Evolutionary conservation across 306 rosid species (phyloP).

Genomic region (Quercus bicolor): DNA sequence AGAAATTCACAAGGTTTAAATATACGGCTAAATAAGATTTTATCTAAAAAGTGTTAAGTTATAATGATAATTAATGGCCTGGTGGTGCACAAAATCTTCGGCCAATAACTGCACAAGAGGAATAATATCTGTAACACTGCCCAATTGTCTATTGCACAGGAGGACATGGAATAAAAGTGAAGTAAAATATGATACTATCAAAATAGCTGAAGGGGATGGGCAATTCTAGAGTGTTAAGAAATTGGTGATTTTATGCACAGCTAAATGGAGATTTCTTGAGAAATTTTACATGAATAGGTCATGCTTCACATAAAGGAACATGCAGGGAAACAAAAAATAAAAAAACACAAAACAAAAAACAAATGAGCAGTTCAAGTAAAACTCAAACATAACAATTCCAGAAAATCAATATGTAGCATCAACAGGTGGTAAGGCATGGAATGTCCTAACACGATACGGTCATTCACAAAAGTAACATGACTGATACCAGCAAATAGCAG

Average conservation of each 20-base stretch:
- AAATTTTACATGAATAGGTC: neutral
- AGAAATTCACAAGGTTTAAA: conserved; percentile 3
- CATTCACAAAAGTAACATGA: neutral
- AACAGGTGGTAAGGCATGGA: neutral
- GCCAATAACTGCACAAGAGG: neutral
- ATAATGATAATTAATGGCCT: too few species aligned
- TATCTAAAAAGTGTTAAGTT: neutral
- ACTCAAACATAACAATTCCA: neutral
- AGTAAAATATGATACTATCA: neutral
- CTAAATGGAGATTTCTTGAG: neutral
- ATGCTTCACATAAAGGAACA: neutral
- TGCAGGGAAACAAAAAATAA: neutral
- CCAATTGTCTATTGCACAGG: neutral
- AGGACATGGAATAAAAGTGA: neutral
- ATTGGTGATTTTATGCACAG: neutral
- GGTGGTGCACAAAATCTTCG: neutral
- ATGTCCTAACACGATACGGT: neutral
- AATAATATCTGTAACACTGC: neutral
- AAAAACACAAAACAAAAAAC: neutral
- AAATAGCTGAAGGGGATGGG: neutral
- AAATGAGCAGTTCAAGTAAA: too few species aligned
- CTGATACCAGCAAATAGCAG: neutral
- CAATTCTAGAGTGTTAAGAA: neutral
- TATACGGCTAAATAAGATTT: neutral
- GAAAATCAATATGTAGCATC: neutral